Evolutionary conservation across 2,329 filamentous ascomycete species (phyloP), one percentile per base, ranked within the genome.

Genomic region (Penicillium oxalicum): DNA sequence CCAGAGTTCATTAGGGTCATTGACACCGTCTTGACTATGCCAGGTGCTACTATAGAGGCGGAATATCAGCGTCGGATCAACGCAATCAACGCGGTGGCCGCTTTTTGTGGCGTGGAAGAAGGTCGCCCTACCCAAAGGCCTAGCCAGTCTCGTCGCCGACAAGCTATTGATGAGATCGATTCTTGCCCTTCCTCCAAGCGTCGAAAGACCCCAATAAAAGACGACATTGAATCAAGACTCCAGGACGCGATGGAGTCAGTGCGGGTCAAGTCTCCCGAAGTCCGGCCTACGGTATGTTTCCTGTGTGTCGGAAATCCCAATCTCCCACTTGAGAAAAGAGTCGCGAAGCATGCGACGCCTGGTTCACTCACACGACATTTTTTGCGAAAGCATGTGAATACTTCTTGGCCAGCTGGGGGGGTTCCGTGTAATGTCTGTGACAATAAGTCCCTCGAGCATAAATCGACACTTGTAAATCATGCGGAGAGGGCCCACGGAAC

Each of bases 91-190:
- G 50, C 53, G 18, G 51, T 60, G 25, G 60, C 56, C 50, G 54
- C 53, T 24, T 58, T 65, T 48, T 65, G 54, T 54, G 45, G 51
- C 52, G 47, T 55, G 40, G 54, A 62, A 54, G 59, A 65, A 47
- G 57, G 60, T 24, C 39, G 47, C 38, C 59, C 51, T 40, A 62
- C 38, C 40, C n/a, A n/a, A n/a, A 52, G 44, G 43, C 47, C 44
- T 41, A 46, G 45, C 24, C 28, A 50, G 45, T 59, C 55, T 52
- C 51, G 45, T 47, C 29, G 47, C 33, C 48, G 42, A 44, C 37
- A 48, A 37, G 39, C 46, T 47, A 28, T 11, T 26, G 44, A 51
- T 44, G 45, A 35, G 12, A 42, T 29, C 32, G 40, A 48, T 4
- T 34, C 52, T 53, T 11, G 48, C 24, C 40, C 49, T 37, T 13